These are phyloP conservation scores for Fusarium sublunatum DNA, from an alignment of 2,329 filamentous ascomycete genomes.

Conservation along the genomic window DNA sequence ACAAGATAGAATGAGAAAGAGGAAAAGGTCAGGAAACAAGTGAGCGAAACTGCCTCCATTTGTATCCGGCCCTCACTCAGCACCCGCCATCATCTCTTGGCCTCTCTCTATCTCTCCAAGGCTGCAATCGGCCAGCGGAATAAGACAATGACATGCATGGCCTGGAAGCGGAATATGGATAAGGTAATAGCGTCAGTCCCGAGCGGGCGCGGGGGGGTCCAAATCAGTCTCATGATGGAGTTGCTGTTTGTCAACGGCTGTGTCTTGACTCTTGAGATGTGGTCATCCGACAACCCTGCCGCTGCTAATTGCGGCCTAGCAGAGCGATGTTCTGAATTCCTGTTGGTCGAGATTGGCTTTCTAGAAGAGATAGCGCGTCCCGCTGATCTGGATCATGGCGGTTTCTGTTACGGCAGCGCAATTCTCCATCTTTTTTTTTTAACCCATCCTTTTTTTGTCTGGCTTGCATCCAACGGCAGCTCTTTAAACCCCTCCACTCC, in stretches of 20 bases:
- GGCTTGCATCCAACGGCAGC: conserved; percentile 35
- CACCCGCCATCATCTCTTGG: conserved; percentile 30
- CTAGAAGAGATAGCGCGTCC: conserved; percentile 26
- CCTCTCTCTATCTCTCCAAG: conserved; percentile 28
- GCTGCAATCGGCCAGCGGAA: conserved; percentile 46
- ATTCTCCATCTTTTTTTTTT: conserved; percentile 27
- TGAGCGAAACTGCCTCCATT: conserved; percentile 31
- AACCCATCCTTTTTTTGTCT: conserved; percentile 14
- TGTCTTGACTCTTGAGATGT: conserved; percentile 1
- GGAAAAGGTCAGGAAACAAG: background rate
- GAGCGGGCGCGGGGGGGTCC: conserved; percentile 34
- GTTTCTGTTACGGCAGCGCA: conserved; percentile 34
- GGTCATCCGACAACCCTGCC: conserved; percentile 36
- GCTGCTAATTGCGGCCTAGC: conserved; percentile 26
- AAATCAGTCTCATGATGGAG: conserved; percentile 13
- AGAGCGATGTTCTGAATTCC: conserved; percentile 10
- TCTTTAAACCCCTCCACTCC: conserved; percentile 23
- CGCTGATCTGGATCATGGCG: conserved; percentile 31
- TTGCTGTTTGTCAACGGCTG: conserved; percentile 32
- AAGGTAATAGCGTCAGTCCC: conserved; percentile 42
- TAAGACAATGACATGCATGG: conserved; percentile 11
- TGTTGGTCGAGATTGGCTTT: conserved; percentile 32
- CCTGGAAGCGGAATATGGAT: conserved; percentile 36
- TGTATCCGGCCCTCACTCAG: conserved; percentile 33
- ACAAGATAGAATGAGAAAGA: conserved; percentile 10